Evolutionary conservation across 1,284 basidiomycete species (phyloP), one percentile per base, ranked within the genome.

Genomic region (Boletus sp.): DNA sequence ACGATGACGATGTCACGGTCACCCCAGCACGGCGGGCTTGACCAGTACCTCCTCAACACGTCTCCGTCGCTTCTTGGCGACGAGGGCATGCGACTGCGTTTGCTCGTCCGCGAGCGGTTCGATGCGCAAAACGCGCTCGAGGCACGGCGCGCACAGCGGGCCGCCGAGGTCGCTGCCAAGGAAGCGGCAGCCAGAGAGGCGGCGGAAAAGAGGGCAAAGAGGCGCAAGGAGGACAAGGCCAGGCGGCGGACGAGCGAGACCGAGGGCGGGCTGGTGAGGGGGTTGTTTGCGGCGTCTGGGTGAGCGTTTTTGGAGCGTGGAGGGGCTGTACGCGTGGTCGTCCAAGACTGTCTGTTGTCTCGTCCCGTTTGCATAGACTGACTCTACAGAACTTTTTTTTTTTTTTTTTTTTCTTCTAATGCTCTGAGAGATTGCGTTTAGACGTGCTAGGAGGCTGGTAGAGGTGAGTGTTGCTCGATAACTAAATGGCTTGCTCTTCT

Each of bases 11-110:
- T 8, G 9, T 23, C n/a, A 33, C 7, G 29, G 9, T 3, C 32
- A 1, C 13, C 4, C 26, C 22, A 48, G 46, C 72, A 84, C 51
- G 86, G 87, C 14, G 84, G 88, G n/a, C 61, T 93, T 38, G 90
- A 93, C 65, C 75, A 81, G 47, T 93, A 93, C 63, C 69, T 93
- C 12, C 72, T 82, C 49, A 78, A 78, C 33, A 87, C 84, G 17
- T 76, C 77, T 37, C 71, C 82, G 12, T 74, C 82, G 30, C 62
- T 82, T 22, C 73, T 93, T 20, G 87, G 89, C 0, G 75, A 78
- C 54, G 82, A 84, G 64, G 90, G 89, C 3, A 82, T 91, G 78
- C 74, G 81, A 36, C 66, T 93, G 44, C 76, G 88, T 32, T 59
- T 84, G 16, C 68, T 75, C 57, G 71, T 90, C 17, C 71, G 74